Evolutionary conservation across 2,329 filamentous ascomycete genomes (phyloP), one percentile per base, ranked within the genome.

Genomic region (Knufia fluminis): DNA sequence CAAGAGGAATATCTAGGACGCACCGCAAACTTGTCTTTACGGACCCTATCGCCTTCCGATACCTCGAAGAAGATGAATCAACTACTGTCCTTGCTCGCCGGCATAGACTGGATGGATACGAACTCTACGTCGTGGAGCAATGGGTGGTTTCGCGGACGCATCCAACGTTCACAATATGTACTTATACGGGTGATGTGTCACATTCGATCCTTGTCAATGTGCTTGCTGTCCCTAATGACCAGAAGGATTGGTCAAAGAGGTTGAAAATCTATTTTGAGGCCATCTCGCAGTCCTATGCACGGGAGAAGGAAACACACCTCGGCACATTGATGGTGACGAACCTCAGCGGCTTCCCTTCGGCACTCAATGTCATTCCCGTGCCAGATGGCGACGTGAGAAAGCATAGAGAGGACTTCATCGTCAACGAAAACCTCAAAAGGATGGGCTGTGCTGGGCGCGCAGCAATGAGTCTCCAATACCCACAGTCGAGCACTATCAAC

Each of bases 241-340:
- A 94, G 64, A 74, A 71, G 7, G 71, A 77, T 36, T 96, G 91
- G 90, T 91, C 89, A 2, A 77, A 80, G 1, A 78, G 84, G 53
- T 68, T 97, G 53, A 79, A 82, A 46, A 72, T 89, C 48, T 97
- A 95, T 66, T 92, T 96, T 71, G 83, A 84, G 56, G 86, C 88
- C 1, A 78, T 95, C 46, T 82, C 85, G 50, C 82, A 94, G 62
- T 91, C 85, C 59, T 86, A 95, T 72, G 88, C 90, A 1, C 78
- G 87, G 36, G 81, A 83, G 28, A 88, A 86, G 64, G 83, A 94
- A 46, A 96, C 91, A 0, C 74, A 79, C 1, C 69, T 94, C 12
- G 92, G 92, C 4, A 84, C 85, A 53, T 70, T 97, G 52, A 94
- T 96, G 85, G 83, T 96, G 51, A 97, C 92, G 3, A 96, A 96